A percentile compares a stretch with the other conserved stretches of the same genome.
These are phyloP conservation scores for Ricinus communis DNA, from an alignment of 345 rosid genomes.

Conservation along the genomic window DNA sequence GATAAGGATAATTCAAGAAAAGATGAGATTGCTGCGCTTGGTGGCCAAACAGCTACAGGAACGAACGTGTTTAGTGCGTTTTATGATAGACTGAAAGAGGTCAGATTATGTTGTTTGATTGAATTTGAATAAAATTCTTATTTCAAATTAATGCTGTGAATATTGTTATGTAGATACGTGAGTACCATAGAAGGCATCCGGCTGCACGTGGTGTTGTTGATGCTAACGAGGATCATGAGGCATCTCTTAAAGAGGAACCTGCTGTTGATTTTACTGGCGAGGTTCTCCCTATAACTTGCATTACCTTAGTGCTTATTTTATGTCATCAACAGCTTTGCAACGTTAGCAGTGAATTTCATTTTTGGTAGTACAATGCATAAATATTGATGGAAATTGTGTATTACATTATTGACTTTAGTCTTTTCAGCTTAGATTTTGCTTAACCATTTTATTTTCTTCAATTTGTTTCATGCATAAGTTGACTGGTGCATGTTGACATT, in stretches of 20 bases:
- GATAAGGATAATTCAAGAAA: slow-evolving; percentile 86
- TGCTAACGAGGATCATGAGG: slow-evolving; percentile 68
- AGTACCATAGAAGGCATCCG: slow-evolving; percentile 84
- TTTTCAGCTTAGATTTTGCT: not conserved
- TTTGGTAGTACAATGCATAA: not conserved
- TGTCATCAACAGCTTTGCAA: not conserved
- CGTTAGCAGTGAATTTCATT: too few relatives aligned
- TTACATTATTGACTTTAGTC: not conserved
- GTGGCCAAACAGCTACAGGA: slow-evolving; percentile 77
- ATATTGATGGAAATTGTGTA: too few relatives aligned
- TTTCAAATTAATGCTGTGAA: not conserved
- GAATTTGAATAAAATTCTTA: not conserved
- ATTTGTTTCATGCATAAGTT: not conserved
- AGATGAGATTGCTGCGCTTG: slow-evolving; percentile 93
- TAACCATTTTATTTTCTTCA: not conserved
- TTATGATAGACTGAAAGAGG: slow-evolving; percentile 95
- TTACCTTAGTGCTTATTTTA: not conserved
- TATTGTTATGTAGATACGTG: slow-evolving; percentile 59
- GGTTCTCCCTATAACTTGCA: slow-evolving; percentile 35
- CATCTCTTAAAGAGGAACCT: slow-evolving; percentile 78
- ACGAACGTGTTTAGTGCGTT: slow-evolving; percentile 76
- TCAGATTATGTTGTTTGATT: slow-evolving; percentile 18
- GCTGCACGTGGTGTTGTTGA: slow-evolving; percentile 79
- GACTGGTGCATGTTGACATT: not conserved
- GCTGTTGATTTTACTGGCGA: slow-evolving; percentile 84